These are phyloP conservation scores for Pilaira anomala DNA, from an alignment of 192 early-diverging fungal species.

Conservation along the genomic window DNA sequence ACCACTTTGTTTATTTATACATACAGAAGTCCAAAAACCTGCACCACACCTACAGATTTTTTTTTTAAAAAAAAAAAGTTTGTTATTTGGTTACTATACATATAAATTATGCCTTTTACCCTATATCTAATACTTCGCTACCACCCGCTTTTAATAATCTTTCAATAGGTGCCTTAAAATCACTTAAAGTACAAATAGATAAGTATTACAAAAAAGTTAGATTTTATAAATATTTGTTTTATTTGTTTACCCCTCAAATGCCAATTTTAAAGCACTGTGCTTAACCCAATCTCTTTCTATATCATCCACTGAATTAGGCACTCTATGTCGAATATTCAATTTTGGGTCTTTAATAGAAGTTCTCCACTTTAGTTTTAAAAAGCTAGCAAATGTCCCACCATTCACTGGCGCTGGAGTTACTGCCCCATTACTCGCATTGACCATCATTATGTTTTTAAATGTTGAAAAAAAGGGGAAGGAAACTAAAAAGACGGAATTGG, in stretches of 20 bases:
- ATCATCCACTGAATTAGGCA: slow-evolving; percentile 18
- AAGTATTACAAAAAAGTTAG: too few species aligned
- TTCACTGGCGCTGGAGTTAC: too few species aligned
- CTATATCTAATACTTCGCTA: slow-evolving; percentile 27
- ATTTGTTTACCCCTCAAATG: slow-evolving; percentile 22
- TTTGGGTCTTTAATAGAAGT: slow-evolving; percentile 3
- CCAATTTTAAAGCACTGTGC: slow-evolving; percentile 24
- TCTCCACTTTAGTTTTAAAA: slow-evolving; percentile 16
- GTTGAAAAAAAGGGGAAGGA: not conserved
- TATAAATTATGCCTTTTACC: slow-evolving; percentile 1
- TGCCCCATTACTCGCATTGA: not conserved
- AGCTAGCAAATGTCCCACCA: slow-evolving; percentile 10
- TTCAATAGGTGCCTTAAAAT: slow-evolving; percentile 24
- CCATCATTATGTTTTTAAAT: not conserved
- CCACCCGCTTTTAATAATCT: slow-evolving; percentile 18
- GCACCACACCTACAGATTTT: slow-evolving; percentile 15
- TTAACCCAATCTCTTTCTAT: slow-evolving; percentile 23
- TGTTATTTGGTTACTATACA: not conserved
- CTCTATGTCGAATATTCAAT: not conserved
- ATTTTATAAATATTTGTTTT: not conserved
- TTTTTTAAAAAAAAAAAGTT: not conserved
- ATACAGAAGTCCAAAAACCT: slow-evolving; percentile 24
- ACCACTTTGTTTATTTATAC: not conserved
- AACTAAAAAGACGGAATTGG: not conserved
- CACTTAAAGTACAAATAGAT: too few species aligned